Base-by-base conservation (phyloP, 169 alveolate genomes). In the Cryptosporidium tyzzeri region DNA sequence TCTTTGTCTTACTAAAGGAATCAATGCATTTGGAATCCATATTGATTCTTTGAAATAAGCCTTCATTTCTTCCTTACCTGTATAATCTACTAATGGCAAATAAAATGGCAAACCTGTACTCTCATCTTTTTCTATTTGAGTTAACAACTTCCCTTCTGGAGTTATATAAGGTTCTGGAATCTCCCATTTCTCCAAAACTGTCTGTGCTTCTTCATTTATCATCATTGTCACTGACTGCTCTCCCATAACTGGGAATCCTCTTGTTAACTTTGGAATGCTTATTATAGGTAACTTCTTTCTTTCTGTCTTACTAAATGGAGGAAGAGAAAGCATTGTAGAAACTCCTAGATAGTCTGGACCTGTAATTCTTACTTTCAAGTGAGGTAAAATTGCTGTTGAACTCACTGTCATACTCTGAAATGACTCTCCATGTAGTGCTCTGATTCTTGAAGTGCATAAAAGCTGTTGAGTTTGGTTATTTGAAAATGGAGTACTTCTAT, bases 311-410 rank as follows among this genome's bases (percentile, higher is more conserved):
- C 45, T n/a, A 45, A 80, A 80, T 23, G 89, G 89, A 45, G 89
- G 89, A 10, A 80, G 68, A 5, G 89, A 59, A 21, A 80, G 67
- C 89, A 80, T 80, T 9, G 89, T 41, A 21, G 89, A 80, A 26
- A 80, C 89, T 14, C 75, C 89, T 12, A 80, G 55, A 50, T 39
- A 33, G n/a, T 80, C 89, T 31, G 89, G 89, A 3, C 89, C 89
- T 3, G 89, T 80, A 12, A 59, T 67, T 53, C 69, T 80, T 44
- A 80, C 65, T 31, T 80, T 59, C 16, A 80, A 65, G 21, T 80
- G 89, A 23, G 89, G 89, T 14, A 80, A 62, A 33, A 80, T 80
- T 3, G 75, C 89, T 0, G 89, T 80, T 29, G 89, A 80, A 50
- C 75, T 80, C 16, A 80, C 44, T 8, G 89, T 48, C 74, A 80